A percentile compares a stretch with the other conserved stretches of the same genome.
Evolutionary conservation across 441 rosid genomes (phyloP).

Genomic region (Lepidium campestre): DNA sequence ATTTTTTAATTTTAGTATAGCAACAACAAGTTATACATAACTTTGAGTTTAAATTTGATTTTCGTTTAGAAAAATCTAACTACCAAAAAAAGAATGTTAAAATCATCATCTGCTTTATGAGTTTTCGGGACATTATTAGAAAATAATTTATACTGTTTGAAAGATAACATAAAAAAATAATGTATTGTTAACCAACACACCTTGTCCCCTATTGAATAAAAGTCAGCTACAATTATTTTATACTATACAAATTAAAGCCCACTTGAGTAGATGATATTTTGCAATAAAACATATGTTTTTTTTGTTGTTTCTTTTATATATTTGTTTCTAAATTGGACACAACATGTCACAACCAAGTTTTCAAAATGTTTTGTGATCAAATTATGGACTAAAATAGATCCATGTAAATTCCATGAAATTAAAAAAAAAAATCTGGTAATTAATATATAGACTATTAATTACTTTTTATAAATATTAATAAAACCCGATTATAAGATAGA

Average conservation of each 20-base stretch:
- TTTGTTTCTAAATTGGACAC: neutral
- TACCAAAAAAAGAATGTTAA: neutral
- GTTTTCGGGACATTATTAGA: neutral
- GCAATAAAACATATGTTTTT: neutral
- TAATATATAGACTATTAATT: neutral
- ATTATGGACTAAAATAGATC: too few relatives aligned
- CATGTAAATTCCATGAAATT: neutral
- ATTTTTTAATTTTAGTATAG: too few relatives aligned
- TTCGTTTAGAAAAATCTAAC: neutral
- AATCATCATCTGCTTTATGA: neutral
- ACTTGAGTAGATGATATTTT: slow-evolving; percentile 1
- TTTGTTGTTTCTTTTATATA: neutral
- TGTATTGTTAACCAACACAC: neutral
- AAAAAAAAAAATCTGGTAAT: neutral
- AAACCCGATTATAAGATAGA: slow-evolving; percentile 8
- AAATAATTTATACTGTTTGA: neutral
- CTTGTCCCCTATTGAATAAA: slow-evolving; percentile 8
- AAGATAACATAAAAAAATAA: neutral
- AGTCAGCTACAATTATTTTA: neutral
- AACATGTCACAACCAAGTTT: slow-evolving; percentile 6
- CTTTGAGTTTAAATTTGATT: neutral
- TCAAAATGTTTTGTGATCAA: neutral
- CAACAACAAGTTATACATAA: too few relatives aligned
- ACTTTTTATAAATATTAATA: neutral
- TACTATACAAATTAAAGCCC: neutral